Evolutionary conservation across 306 rosid species (phyloP).

Genomic region (Malus fusca): DNA sequence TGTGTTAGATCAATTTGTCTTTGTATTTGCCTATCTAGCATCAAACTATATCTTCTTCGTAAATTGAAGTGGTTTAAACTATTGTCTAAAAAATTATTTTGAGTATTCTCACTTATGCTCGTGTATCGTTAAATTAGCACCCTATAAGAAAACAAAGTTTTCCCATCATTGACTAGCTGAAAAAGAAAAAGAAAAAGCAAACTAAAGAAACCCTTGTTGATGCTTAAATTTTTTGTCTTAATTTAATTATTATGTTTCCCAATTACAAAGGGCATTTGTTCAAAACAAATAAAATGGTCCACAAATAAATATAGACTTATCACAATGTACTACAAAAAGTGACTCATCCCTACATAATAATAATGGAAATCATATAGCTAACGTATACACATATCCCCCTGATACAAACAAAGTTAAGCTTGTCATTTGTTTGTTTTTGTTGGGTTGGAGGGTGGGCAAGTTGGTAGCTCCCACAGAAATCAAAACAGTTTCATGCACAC

Average conservation of each 20-base stretch:
- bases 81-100: background rate
- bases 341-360: background rate
- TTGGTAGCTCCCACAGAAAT: background rate
- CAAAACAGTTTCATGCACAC: background rate
- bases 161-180: background rate
- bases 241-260: background rate
- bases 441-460: background rate
- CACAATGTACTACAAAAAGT: background rate
- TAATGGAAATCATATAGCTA: background rate
- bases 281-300: background rate
- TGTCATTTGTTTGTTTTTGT: background rate
- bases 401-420: background rate
- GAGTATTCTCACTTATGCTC: background rate
- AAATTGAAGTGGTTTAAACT: too few relatives aligned
- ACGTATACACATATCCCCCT: background rate
- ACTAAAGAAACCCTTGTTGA: background rate
- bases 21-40: too few relatives aligned
- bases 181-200: background rate
- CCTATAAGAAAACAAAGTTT: background rate
- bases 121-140: background rate
- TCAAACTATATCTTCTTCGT: too few relatives aligned
- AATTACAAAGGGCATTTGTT: background rate
- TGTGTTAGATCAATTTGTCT: too few relatives aligned
- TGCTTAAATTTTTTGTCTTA: background rate
- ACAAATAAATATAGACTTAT: background rate